These are phyloP conservation scores for Termitomyces sp. DNA, from an alignment of 768 basidiomycete genomes.

Conservation along the genomic window DNA sequence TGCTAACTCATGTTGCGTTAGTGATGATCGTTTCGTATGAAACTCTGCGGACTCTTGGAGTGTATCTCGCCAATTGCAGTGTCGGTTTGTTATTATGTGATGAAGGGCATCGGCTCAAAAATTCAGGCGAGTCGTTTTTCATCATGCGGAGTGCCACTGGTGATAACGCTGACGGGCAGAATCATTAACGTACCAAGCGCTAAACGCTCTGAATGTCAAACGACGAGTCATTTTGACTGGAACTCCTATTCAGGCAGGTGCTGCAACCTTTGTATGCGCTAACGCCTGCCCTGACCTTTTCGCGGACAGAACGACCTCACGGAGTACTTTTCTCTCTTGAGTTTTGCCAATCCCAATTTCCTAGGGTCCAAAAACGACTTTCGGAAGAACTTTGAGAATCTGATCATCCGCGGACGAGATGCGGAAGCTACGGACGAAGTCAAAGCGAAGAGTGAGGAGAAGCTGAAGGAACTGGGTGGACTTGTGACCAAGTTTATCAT, in stretches of 20 bases:
- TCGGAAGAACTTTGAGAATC: constrained; percentile 91
- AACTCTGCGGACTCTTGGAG: constrained; percentile 77
- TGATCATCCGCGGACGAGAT: constrained; percentile 87
- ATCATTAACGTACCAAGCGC: constrained; percentile 79
- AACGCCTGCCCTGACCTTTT: neutral
- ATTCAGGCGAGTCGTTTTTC: constrained; percentile 56
- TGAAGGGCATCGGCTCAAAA: constrained; percentile 96
- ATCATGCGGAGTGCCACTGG: neutral
- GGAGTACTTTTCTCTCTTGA: constrained; percentile 90
- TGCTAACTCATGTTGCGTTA: constrained; percentile 21
- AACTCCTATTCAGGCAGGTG: constrained; percentile 78
- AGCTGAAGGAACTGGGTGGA: constrained; percentile 84
- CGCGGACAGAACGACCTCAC: constrained; percentile 75
- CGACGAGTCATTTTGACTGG: constrained; percentile 92
- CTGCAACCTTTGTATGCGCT: constrained; percentile 2
- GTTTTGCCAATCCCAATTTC: constrained; percentile 90
- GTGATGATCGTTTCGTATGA: constrained; percentile 99
- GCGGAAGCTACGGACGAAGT: constrained; percentile 74
- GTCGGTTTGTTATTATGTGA: constrained; percentile 95
- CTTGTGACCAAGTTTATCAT: constrained; percentile 94
- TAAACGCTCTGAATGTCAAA: constrained; percentile 78
- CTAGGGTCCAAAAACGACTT: constrained; percentile 87
- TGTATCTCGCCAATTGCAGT: constrained; percentile 68
- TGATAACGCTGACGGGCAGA: constrained; percentile 38
- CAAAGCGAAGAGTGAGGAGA: constrained; percentile 81